Percentiles rank a stretch among this genome's conserved stretches.
These are phyloP conservation scores for Epichloe sp. DNA, from an alignment of 2,329 filamentous ascomycete species.

Conservation along the genomic window DNA sequence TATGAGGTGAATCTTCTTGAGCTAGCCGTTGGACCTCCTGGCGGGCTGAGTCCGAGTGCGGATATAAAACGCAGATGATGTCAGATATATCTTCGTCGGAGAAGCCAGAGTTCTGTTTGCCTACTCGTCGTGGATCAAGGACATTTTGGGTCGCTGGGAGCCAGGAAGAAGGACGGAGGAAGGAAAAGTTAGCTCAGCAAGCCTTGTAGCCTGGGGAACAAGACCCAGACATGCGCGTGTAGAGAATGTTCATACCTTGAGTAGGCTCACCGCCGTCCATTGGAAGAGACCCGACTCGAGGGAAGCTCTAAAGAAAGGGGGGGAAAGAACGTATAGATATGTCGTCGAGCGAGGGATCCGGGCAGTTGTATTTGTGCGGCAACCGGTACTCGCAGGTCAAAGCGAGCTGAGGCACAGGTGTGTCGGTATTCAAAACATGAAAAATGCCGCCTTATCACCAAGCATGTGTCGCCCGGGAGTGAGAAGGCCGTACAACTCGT, in stretches of 20 bases:
- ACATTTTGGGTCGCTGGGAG: constrained; percentile 26
- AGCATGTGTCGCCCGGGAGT: neutral
- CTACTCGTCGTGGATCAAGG: constrained; percentile 66
- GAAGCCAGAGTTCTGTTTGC: constrained; percentile 71
- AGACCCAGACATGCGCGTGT: neutral
- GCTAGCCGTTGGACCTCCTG: constrained; percentile 49
- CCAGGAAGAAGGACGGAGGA: neutral
- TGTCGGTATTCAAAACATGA: neutral
- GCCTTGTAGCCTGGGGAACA: neutral
- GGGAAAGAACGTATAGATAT: neutral
- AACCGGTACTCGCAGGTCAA: neutral
- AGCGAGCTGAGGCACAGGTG: neutral
- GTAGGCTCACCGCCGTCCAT: constrained; percentile 33
- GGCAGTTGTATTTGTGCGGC: neutral
- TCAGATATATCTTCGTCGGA: constrained; percentile 73
- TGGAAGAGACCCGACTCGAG: constrained; percentile 18
- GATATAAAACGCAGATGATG: constrained; percentile 79
- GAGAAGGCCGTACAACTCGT: neutral
- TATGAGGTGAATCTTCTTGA: constrained; percentile 32
- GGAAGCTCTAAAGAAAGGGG: neutral
- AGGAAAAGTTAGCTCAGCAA: neutral
- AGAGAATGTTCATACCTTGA: constrained; percentile 20
- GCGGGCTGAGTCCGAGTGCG: constrained; percentile 59
- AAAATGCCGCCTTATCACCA: neutral
- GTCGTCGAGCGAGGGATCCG: neutral